phyloP scores from a whole-genome alignment of 1,284 basidiomycete genomes.

The Ustilago sp. region DNA sequence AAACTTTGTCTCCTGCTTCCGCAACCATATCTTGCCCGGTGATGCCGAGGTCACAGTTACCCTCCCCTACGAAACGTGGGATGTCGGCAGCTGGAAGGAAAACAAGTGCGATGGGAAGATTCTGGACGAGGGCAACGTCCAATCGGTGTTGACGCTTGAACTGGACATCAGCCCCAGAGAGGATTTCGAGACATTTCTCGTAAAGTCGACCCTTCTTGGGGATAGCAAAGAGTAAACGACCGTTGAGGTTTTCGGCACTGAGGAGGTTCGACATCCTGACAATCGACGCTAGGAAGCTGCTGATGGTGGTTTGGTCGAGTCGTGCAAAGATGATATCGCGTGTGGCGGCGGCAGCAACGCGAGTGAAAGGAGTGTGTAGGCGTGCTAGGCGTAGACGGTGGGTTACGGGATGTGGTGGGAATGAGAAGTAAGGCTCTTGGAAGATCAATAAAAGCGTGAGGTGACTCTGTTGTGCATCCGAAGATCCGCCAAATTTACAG shows the following conservation, averaged over 20 bases:
- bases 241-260: slow-evolving; percentile 71
- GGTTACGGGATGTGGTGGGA: not conserved
- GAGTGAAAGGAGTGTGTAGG: not conserved
- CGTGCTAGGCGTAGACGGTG: not conserved
- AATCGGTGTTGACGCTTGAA: slow-evolving; percentile 89
- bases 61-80: slow-evolving; percentile 97
- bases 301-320: too few relatives aligned
- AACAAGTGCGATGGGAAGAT: slow-evolving; percentile 94
- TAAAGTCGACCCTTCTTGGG: slow-evolving; percentile 95
- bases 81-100: slow-evolving; percentile 98
- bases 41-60: slow-evolving; percentile 90
- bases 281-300: too few relatives aligned
- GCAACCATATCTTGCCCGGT: slow-evolving; percentile 97
- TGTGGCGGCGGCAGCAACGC: not conserved
- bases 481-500: slow-evolving; percentile 28
- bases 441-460: not conserved
- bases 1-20: slow-evolving; percentile 78
- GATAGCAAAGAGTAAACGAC: slow-evolving; percentile 89
- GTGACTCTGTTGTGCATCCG: slow-evolving; percentile 18
- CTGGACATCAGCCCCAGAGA: slow-evolving; percentile 89
- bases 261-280: slow-evolving; percentile 61
- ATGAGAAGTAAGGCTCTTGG: not conserved
- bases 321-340: not conserved
- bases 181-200: slow-evolving; percentile 88
- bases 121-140: slow-evolving; percentile 91